A percentile compares a stretch with the other conserved stretches of the same genome.
Evolutionary conservation across 2,329 filamentous ascomycete genomes (phyloP).

Genomic region (Hymenotorrendiella dingleyae): DNA sequence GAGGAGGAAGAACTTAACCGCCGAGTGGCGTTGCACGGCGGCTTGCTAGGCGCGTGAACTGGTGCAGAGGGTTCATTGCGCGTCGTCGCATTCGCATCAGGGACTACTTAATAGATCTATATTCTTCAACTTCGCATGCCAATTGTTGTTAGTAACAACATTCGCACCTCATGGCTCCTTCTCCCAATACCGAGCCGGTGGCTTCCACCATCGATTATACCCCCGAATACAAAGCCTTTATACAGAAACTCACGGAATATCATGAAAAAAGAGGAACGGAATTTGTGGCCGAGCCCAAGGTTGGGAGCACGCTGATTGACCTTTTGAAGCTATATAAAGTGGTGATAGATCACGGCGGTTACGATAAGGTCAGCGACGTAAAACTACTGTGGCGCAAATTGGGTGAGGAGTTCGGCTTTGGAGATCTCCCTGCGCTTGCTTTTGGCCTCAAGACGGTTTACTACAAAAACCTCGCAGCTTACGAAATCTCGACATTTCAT

Average conservation of each 20-base stretch:
- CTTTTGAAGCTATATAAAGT: constrained; percentile 72
- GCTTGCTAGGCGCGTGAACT: no score
- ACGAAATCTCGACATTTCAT: constrained; percentile 75
- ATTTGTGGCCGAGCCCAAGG: constrained; percentile 75
- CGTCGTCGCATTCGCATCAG: no score
- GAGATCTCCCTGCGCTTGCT: constrained; percentile 74
- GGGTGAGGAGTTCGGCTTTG: constrained; percentile 64
- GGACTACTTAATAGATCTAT: no score
- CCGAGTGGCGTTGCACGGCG: no score
- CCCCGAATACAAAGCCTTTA: constrained; percentile 73
- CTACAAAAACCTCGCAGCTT: constrained; percentile 84
- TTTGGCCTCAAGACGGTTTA: constrained; percentile 84
- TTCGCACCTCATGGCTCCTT: constrained; percentile 27
- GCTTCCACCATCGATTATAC: constrained; percentile 36
- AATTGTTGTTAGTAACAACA: no score
- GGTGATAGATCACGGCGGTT: constrained; percentile 72
- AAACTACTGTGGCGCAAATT: constrained; percentile 83
- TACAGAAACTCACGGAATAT: constrained; percentile 64
- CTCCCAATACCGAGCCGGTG: constrained; percentile 11
- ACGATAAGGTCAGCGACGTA: constrained; percentile 76
- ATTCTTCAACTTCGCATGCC: no score
- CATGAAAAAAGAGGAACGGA: constrained; percentile 73
- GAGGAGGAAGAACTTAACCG: no score
- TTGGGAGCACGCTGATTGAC: constrained; percentile 71
- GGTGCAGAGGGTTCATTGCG: no score